phyloP scores from a whole-genome alignment of 371 early-diverging fungal genomes.

The Coemansia sp. region DNA sequence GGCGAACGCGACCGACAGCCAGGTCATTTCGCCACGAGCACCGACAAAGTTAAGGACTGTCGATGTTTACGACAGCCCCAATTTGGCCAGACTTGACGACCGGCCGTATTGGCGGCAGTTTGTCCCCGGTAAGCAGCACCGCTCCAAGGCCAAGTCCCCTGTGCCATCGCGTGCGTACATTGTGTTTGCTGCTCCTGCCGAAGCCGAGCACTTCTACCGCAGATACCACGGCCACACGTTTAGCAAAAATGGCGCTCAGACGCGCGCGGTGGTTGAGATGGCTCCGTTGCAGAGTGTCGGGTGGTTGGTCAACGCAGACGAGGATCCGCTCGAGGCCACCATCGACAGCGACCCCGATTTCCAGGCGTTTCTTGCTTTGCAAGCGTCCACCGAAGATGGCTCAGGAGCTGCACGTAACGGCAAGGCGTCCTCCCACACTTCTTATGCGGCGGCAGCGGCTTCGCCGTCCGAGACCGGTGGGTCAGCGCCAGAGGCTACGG shows the following conservation, averaged over 20 bases:
- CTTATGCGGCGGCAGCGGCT: constrained; percentile 41
- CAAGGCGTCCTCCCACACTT: constrained; percentile 1
- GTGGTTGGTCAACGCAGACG: not conserved
- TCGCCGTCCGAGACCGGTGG: not conserved
- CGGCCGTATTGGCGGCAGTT: constrained; percentile 42
- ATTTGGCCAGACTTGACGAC: constrained; percentile 23
- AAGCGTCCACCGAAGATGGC: not conserved
- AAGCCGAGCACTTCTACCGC: constrained; percentile 44
- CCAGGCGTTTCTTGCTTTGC: constrained; percentile 19
- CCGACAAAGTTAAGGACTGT: constrained; percentile 5
- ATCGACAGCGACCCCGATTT: constrained; percentile 37
- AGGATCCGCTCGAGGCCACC: constrained; percentile 25
- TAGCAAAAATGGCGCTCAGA: constrained; percentile 28
- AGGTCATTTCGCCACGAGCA: constrained; percentile 1
- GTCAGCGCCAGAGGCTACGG: not conserved
- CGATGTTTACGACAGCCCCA: constrained; percentile 27
- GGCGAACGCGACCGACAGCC: not conserved
- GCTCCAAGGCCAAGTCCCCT: constrained; percentile 28
- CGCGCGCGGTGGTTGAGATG: constrained; percentile 41
- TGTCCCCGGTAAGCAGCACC: constrained; percentile 41
- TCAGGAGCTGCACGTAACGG: not conserved
- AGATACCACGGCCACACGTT: constrained; percentile 48
- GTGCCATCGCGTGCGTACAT: constrained; percentile 51
- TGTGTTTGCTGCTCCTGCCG: constrained; percentile 36
- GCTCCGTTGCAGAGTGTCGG: constrained; percentile 39